Evolutionary conservation across 2,329 filamentous ascomycete genomes (phyloP).

Genomic region (Akanthomyces lecanii): DNA sequence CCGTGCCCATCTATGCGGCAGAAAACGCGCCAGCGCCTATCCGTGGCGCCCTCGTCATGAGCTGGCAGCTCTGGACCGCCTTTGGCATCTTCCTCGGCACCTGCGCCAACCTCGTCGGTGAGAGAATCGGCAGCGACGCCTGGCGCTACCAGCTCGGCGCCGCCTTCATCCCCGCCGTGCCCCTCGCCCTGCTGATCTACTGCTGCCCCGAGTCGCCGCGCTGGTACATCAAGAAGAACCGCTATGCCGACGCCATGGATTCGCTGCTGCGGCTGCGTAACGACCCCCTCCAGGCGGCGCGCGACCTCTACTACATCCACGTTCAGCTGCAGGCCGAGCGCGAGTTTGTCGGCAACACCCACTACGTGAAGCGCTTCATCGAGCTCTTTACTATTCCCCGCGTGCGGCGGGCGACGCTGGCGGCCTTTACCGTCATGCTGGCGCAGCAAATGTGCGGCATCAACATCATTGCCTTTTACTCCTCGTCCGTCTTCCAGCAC

Average conservation of each 20-base stretch:
- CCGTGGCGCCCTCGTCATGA: conserved; percentile 75
- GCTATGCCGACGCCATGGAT: conserved; percentile 56
- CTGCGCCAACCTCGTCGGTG: conserved; percentile 52
- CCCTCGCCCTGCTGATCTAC: conserved; percentile 55
- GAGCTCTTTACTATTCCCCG: conserved; percentile 67
- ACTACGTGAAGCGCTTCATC: conserved; percentile 57
- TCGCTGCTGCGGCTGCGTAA: conserved; percentile 51
- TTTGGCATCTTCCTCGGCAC: conserved; percentile 61
- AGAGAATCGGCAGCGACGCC: conserved; percentile 33
- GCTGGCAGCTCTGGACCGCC: conserved; percentile 68
- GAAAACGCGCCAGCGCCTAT: conserved; percentile 67
- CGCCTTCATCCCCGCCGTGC: conserved; percentile 57
- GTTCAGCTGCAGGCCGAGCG: conserved; percentile 60
- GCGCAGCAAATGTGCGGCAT: conserved; percentile 67
- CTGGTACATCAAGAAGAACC: conserved; percentile 64
- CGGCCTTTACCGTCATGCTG: conserved; percentile 77
- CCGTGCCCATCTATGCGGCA: conserved; percentile 71
- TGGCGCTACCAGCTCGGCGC: conserved; percentile 64
- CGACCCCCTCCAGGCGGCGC: conserved; percentile 52
- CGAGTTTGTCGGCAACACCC: conserved; percentile 45
- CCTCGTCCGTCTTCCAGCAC: conserved; percentile 56
- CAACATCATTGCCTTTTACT: conserved; percentile 76
- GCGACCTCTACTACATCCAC: conserved; percentile 62
- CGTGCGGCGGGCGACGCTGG: conserved; percentile 67
- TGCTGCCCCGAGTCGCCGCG: conserved; percentile 63